Conservation (phyloP, 257 asterid species). For the Datura wrightii region DNA sequence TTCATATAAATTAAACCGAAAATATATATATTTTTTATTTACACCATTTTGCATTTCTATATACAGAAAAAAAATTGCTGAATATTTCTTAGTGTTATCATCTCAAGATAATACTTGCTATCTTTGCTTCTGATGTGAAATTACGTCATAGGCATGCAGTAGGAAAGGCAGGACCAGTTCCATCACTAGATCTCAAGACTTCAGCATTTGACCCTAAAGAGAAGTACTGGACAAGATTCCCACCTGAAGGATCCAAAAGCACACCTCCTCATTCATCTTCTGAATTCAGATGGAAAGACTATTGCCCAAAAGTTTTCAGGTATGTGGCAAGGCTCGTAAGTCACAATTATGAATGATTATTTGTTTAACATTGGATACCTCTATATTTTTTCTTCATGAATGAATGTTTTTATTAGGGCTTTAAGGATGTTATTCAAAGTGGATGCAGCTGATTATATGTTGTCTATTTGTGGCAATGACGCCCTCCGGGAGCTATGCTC, state of each 20-base stretch:
- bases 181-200: slow-evolving; percentile 33
- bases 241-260: slow-evolving; percentile 36
- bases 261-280: slow-evolving; percentile 30
- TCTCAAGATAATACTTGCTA: background rate
- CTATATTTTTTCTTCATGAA: background rate
- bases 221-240: slow-evolving; percentile 33
- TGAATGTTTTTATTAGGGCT: slow-evolving; percentile 15
- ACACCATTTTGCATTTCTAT: background rate
- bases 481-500: slow-evolving; percentile 35
- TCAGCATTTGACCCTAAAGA: slow-evolving; percentile 33
- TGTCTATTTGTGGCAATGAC: slow-evolving; percentile 34
- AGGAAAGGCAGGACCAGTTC: slow-evolving; percentile 30
- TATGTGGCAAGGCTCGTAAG: background rate
- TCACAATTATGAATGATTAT: background rate
- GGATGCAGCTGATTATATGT: slow-evolving; percentile 31
- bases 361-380: slow-evolving; percentile 2
- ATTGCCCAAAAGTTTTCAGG: slow-evolving; percentile 37
- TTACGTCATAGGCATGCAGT: slow-evolving; percentile 29
- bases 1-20: background rate
- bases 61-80: background rate
- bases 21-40: background rate
- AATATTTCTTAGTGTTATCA: background rate
- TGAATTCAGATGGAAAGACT: slow-evolving; percentile 38
- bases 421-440: slow-evolving; percentile 36
- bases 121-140: background rate